Conservation (phyloP, 768 basidiomycete species). For the Stropharia rugosoannulata region DNA sequence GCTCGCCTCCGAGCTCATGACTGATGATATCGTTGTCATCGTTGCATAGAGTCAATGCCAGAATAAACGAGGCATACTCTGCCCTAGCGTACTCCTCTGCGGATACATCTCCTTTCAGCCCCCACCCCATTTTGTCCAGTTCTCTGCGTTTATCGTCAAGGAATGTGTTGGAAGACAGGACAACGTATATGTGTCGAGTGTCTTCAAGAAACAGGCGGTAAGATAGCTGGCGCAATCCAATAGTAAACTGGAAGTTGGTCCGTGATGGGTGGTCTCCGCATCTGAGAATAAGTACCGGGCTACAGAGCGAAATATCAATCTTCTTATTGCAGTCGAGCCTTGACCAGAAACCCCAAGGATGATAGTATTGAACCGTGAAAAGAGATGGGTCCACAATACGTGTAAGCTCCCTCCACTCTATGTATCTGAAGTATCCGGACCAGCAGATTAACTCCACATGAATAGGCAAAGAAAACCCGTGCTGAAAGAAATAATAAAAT, state of each 20-base stretch:
- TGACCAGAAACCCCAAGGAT: neutral
- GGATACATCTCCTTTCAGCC: neutral
- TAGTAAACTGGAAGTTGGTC: neutral
- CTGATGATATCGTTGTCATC: neutral
- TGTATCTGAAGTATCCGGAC: neutral
- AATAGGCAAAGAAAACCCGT: neutral
- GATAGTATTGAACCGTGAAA: neutral
- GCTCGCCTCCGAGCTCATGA: neutral
- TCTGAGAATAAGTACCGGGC: too few species aligned
- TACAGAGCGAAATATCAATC: neutral
- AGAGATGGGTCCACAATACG: neutral
- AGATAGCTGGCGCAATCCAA: neutral
- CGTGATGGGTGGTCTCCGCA: neutral
- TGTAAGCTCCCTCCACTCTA: neutral
- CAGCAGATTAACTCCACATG: neutral
- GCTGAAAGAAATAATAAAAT: neutral
- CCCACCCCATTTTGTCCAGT: neutral
- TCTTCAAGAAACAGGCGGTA: neutral
- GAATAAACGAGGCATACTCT: neutral
- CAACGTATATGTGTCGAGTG: neutral
- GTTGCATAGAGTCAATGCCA: neutral
- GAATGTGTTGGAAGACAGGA: neutral
- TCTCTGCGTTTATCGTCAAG: neutral
- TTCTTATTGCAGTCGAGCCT: neutral
- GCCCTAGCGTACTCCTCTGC: neutral